Evolutionary conservation across 176 grass and related monocot genomes (phyloP).

Genomic region (Panicum miliaceum): DNA sequence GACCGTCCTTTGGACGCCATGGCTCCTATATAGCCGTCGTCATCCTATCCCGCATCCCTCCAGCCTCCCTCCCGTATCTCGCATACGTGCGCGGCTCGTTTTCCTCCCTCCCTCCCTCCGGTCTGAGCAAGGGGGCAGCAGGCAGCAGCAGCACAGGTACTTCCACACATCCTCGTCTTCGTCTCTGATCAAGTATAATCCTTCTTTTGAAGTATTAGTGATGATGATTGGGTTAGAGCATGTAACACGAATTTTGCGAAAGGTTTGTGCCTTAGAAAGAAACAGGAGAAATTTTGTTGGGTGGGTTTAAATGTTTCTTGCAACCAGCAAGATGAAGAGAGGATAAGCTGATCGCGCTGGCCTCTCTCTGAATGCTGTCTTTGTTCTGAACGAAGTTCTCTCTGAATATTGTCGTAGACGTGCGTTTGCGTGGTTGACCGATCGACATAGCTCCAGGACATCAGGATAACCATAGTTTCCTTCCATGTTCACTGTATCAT

Average conservation of each 20-base stretch:
- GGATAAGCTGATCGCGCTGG: neutral
- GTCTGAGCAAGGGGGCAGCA: neutral
- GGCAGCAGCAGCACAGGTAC: neutral
- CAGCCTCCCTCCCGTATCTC: slow-evolving; percentile 35
- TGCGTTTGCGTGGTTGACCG: neutral
- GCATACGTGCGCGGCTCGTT: neutral
- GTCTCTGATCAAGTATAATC: neutral
- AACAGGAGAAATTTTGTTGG: neutral
- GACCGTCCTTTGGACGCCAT: slow-evolving; percentile 18
- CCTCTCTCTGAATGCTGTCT: neutral
- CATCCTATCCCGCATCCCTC: slow-evolving; percentile 37
- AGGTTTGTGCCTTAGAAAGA: neutral
- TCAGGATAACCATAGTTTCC: neutral
- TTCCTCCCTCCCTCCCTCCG: neutral
- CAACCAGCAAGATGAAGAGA: neutral
- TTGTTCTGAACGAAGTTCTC: neutral
- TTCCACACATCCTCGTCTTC: neutral
- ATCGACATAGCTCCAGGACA: neutral
- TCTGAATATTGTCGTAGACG: neutral
- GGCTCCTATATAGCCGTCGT: slow-evolving; percentile 60
- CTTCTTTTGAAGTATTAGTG: neutral
- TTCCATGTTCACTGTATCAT: neutral
- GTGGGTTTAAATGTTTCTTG: neutral
- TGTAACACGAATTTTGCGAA: neutral
- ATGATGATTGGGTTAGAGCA: neutral